Percentiles rank a stretch among this genome's conserved stretches.
Evolutionary conservation across 139 green algal genomes (phyloP).

Genomic region (Coccomyxa sp.): DNA sequence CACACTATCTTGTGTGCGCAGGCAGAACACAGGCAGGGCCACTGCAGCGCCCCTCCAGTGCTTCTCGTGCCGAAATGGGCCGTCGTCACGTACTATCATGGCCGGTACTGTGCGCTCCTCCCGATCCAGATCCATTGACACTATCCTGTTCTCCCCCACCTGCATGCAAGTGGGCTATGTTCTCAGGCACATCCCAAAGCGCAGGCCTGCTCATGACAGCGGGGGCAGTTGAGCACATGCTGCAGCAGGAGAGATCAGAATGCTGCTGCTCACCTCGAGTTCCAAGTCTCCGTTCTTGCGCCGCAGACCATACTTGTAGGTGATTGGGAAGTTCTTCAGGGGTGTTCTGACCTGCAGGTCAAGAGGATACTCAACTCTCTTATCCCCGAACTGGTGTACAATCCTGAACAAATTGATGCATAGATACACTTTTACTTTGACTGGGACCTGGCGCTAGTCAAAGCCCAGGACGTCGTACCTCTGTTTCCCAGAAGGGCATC

Average conservation of each 20-base stretch:
- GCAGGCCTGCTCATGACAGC: neutral
- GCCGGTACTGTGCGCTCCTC: constrained; percentile 18
- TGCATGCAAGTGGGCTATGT: neutral
- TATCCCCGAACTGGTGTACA: no score
- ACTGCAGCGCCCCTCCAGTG: constrained; percentile 86
- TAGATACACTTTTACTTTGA: no score
- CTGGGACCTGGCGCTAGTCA: no score
- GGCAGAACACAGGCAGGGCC: constrained; percentile 86
- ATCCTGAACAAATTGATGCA: no score
- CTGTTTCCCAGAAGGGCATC: constrained; percentile 32
- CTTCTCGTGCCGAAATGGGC: constrained; percentile 44
- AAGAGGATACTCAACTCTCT: no score
- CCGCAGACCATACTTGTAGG: constrained; percentile 80
- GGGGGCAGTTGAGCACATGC: neutral
- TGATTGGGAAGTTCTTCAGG: constrained; percentile 65
- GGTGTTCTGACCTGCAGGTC: constrained; percentile 44
- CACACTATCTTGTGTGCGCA: constrained; percentile 64
- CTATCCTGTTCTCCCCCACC: constrained; percentile 31
- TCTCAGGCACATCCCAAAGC: neutral
- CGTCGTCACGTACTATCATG: constrained; percentile 62
- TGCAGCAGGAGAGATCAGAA: neutral
- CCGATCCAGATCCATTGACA: neutral
- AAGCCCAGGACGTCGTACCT: constrained; percentile 25
- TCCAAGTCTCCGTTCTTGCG: neutral
- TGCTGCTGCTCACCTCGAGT: constrained; percentile 12